Evolutionary conservation across 208 protist genomes (phyloP).

Genomic region (Zelonia costaricensis): DNA sequence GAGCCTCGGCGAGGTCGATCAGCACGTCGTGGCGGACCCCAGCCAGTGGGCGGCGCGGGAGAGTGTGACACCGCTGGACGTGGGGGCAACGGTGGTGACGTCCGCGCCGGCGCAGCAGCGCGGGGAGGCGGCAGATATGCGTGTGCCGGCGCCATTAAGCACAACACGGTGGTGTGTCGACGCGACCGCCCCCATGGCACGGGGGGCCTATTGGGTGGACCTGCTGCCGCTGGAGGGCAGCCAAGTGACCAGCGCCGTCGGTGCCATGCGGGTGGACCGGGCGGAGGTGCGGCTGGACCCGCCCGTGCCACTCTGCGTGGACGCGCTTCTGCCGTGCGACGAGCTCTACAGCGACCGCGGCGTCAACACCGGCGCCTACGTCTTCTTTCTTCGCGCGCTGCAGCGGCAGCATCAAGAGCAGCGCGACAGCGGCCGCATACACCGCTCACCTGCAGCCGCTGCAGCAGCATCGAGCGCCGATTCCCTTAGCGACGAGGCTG

Average conservation of each 20-base stretch:
- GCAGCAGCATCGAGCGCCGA: too few relatives aligned
- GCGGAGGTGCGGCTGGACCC: constrained; percentile 38
- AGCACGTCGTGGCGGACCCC: not conserved
- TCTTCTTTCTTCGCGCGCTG: constrained; percentile 40
- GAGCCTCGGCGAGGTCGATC: constrained; percentile 39
- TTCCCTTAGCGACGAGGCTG: too few relatives aligned
- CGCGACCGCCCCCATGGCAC: constrained; percentile 20
- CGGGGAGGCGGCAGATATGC: too few relatives aligned
- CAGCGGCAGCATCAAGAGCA: constrained; percentile 6
- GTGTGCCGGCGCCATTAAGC: too few relatives aligned
- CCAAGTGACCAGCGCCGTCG: not conserved
- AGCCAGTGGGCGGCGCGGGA: constrained; percentile 11
- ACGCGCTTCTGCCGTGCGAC: constrained; percentile 63
- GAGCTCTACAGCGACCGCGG: constrained; percentile 51
- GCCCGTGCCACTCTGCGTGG: constrained; percentile 34
- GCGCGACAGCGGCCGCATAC: not conserved
- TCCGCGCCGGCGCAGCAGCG: too few relatives aligned
- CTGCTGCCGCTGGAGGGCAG: constrained; percentile 14
- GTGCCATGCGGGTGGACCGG: constrained; percentile 38
- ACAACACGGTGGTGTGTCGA: constrained; percentile 15
- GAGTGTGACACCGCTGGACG: constrained; percentile 50
- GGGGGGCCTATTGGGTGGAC: constrained; percentile 49
- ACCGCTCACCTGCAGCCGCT: too few relatives aligned
- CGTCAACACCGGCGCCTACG: constrained; percentile 49
- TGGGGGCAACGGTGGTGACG: constrained; percentile 26